Evolutionary conservation across 352 stramenopile genomes (phyloP), one percentile per base, ranked within the genome.

Genomic region (Phytophthora brassicae): DNA sequence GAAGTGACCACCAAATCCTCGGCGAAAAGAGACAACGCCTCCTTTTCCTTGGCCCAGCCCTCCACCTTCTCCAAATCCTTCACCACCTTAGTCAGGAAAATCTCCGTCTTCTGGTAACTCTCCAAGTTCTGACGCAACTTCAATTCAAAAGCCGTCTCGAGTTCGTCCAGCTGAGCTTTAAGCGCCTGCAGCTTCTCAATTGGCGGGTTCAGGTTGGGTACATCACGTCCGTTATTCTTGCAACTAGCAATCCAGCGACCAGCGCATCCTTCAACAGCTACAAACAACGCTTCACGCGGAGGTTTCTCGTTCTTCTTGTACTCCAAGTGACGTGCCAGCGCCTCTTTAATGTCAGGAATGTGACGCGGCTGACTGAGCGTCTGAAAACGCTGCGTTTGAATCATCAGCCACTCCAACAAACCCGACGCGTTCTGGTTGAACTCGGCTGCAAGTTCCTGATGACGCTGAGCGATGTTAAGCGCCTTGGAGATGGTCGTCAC

Each of bases 221-320:
- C 79, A 5, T 77, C 76, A 19, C 86, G 86, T 39, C 85, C 80
- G 64, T 95, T 95, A 76, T 93, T 93, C 75, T 93, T 93, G 72
- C 86, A 95, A 56, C 83, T 92, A 24, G 86, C 77, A 33, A 93
- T 84, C 86, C 86, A 95, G 17, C 84, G 86, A 12, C 86, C 84
- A 19, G 83, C 84, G 35, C 75, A 89, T 20, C 84, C 83, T 75
- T 95, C 86, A 4, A 95, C 79, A 0, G 79, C 72, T 19, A 95
- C 86, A 51, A 87, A 95, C 50, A 88, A 72, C 6, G 86, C 86
- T 64, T 95, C 86, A n/a, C 78, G 84, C 20, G 81, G 79, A 4
- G 86, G 86, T 44, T 92, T 92, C 52, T 95, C 86, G 55, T 86
- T 95, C 67, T 89, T 88, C 75, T 95, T 95, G 73, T 95, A 95